Conservation (phyloP, 1,284 basidiomycete genomes). For the Singerocomus inundabilis region DNA sequence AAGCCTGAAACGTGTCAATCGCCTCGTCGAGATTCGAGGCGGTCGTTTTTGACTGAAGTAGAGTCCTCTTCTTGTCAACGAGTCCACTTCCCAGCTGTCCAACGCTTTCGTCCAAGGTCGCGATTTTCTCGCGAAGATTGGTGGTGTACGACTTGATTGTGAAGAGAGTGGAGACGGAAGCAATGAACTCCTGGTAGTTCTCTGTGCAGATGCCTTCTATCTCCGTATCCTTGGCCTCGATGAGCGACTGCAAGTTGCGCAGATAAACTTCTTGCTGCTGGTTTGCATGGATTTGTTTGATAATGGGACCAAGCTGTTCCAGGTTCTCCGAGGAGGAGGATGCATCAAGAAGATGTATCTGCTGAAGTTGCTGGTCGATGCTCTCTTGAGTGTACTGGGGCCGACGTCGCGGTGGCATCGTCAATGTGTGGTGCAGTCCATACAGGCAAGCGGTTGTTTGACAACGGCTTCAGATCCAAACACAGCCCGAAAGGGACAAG, state of each 20-base stretch:
- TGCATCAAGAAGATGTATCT: slow-evolving; percentile 83
- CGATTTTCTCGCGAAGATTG: slow-evolving; percentile 77
- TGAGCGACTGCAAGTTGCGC: slow-evolving; percentile 80
- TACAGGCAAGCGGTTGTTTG: slow-evolving; percentile 30
- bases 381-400: slow-evolving; percentile 74
- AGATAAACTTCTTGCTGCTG: slow-evolving; percentile 92
- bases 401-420: slow-evolving; percentile 72
- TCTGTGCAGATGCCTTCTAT: slow-evolving; percentile 95
- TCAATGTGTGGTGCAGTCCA: slow-evolving; percentile 9
- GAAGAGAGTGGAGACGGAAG: slow-evolving; percentile 92
- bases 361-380: slow-evolving; percentile 82
- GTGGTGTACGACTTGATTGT: slow-evolving; percentile 89
- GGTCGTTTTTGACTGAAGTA: slow-evolving; percentile 90
- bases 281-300: slow-evolving; percentile 90
- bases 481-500: not conserved
- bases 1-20: slow-evolving; percentile 92
- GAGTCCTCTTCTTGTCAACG: slow-evolving; percentile 87
- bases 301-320: slow-evolving; percentile 89
- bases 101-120: slow-evolving; percentile 67
- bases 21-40: slow-evolving; percentile 94
- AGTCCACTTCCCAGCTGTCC: slow-evolving; percentile 79
- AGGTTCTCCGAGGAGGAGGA: slow-evolving; percentile 88
- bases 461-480: slow-evolving; percentile 28
- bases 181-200: slow-evolving; percentile 98
- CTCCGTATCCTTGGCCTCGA: slow-evolving; percentile 91